Evolutionary conservation across 2,329 filamentous ascomycete species (phyloP).

Genomic region (Xylaria sp.): DNA sequence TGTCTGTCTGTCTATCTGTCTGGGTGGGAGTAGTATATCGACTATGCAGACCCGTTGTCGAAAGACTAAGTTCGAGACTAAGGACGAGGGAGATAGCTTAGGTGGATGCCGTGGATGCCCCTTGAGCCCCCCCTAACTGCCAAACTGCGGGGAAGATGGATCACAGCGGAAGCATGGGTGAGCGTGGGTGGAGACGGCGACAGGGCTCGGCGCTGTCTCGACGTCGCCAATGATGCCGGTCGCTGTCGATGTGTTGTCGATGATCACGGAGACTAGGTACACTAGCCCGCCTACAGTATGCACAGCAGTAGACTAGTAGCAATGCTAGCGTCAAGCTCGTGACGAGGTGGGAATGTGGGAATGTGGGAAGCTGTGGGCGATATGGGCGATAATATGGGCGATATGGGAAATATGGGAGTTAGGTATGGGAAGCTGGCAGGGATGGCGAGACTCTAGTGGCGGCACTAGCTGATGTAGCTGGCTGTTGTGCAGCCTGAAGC

Average conservation of each 20-base stretch:
- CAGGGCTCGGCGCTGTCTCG: constrained; percentile 9
- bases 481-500: constrained; percentile 7
- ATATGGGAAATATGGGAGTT: neutral
- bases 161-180: constrained; percentile 35
- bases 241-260: constrained; percentile 7
- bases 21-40: neutral
- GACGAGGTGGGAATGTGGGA: constrained; percentile 31
- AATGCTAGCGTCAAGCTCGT: constrained; percentile 15
- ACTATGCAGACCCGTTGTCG: constrained; percentile 13
- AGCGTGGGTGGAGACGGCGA: constrained; percentile 25
- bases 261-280: constrained; percentile 14
- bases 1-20: neutral
- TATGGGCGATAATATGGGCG: neutral
- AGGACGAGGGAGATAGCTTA: constrained; percentile 16
- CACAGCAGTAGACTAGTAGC: neutral
- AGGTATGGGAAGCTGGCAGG: constrained; percentile 18
- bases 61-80: neutral
- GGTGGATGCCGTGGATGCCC: constrained; percentile 34
- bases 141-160: constrained; percentile 40
- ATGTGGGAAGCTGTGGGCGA: neutral
- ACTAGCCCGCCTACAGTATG: neutral
- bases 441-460: constrained; percentile 32
- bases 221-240: constrained; percentile 28
- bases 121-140: constrained; percentile 21
- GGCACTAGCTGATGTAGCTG: constrained; percentile 30